phyloP scores from a whole-genome alignment of 2,329 filamentous ascomycete genomes.

The Teratosphaeria zuluensis region DNA sequence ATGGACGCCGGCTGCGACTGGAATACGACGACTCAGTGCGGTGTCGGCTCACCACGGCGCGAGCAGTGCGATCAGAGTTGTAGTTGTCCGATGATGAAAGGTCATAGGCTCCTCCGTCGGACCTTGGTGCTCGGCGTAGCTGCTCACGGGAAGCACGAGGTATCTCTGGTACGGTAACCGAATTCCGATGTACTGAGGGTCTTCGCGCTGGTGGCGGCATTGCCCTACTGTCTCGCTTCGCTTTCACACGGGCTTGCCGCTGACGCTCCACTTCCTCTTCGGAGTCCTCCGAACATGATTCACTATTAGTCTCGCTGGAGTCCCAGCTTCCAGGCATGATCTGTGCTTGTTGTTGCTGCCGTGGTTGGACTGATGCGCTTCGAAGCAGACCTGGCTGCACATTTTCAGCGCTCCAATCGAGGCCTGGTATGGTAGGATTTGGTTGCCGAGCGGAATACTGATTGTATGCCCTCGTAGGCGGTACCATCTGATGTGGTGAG shows the following conservation, averaged over 20 bases:
- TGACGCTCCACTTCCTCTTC: slow-evolving; percentile 6
- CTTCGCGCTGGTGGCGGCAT: slow-evolving; percentile 12
- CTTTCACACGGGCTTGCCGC: not conserved
- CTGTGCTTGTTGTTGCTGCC: not conserved
- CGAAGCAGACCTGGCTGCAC: not conserved
- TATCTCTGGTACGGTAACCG: slow-evolving; percentile 1
- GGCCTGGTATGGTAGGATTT: slow-evolving; percentile 9
- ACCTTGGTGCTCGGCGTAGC: slow-evolving; percentile 8
- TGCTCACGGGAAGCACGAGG: slow-evolving; percentile 3
- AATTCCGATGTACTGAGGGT: slow-evolving; percentile 7
- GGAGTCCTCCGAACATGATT: not conserved
- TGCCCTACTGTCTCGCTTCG: slow-evolving; percentile 5
- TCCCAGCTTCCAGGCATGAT: slow-evolving; percentile 3
- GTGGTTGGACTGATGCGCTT: slow-evolving; percentile 3
- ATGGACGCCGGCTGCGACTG: slow-evolving; percentile 23
- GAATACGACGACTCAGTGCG: slow-evolving; percentile 10
- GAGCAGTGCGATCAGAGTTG: slow-evolving; percentile 18
- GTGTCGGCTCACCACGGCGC: slow-evolving; percentile 11
- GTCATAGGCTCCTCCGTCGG: slow-evolving; percentile 12
- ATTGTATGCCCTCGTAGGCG: slow-evolving; percentile 9
- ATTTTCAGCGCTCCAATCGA: slow-evolving; percentile 1
- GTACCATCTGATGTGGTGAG: slow-evolving; percentile 9
- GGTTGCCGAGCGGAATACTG: slow-evolving; percentile 17
- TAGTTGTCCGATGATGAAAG: slow-evolving; percentile 14
- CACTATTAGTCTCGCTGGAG: slow-evolving; percentile 3